Evolutionary conservation across 768 basidiomycete genomes (phyloP), one percentile per base, ranked within the genome.

Genomic region (Podaxis sp.): DNA sequence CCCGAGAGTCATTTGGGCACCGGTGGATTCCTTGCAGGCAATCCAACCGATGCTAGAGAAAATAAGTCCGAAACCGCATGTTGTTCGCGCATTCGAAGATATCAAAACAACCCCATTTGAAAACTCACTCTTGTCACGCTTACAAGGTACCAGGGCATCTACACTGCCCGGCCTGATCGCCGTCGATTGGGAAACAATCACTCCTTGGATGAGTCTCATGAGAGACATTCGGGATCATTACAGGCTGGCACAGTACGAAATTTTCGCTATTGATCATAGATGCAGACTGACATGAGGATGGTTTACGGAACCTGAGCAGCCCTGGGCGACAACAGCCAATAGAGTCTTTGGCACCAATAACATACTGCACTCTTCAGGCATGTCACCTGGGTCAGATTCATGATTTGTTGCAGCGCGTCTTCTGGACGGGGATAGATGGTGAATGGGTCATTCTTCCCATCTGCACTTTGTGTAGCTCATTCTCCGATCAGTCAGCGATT

Each of bases 341-440:
- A 5, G 79, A 83, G 63, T 60, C 68, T 1, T 61, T 67, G 14
- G 82, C 79, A 2, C 85, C 90, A 1, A 86, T 93, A 60, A 76
- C 76, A 5, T 93, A 91, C 62, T 77, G 79, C 16, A 79, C 81
- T 32, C 79, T 93, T 11, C 82, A 83, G 55, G 63, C 73, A 13
- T 77, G 67, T 42, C 89, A 93, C 69, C 70, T 93, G 5, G 72
- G 72, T 50, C 90, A 92, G 69, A 81, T 92, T 14, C 88, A 93
- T 61, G 88, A 88, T 50, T 72, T 93, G 2, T 73, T 93, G 44
- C 73, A 77, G 51, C 78, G 85, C 10, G 80, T 77, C 0, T 93
- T 93, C 69, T 93, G 91, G 91, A 74, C 81, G 9, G 90, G 89
- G 13, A 87, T 93, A 44, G 80, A 90, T 69, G 85, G 91, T 90